Evolutionary conservation across 352 stramenopile species (phyloP), one percentile per base, ranked within the genome.

Genomic region (Phytophthora vignae): DNA sequence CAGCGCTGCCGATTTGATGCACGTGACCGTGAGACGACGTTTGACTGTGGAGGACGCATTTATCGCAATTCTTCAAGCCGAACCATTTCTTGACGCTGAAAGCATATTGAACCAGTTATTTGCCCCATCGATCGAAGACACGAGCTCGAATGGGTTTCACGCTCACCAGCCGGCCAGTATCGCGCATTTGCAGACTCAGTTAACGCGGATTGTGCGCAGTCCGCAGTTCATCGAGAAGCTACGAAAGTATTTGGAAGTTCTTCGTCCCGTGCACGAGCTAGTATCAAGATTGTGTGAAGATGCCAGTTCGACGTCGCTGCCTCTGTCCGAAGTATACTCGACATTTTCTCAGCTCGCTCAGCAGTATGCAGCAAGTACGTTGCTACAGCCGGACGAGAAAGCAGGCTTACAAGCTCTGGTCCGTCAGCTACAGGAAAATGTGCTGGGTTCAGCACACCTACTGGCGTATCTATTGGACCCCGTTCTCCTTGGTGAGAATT

Each of bases 401-500:
- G 25, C 49, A 25, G 31, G 29, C 9, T 36, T 88, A 4, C 38
- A 73, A 29, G 21, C 59, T 25, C 50, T 79, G 0, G 59, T 85
- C 3, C 57, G 57, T 17, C 64, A 71, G 38, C 69, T 81, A 55
- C 56, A 80, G 40, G 55, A 74, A 1, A 31, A 40, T 6, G 55
- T 80, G 3, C 6, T 73, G 3, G 64, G 76, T 11, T 55, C 57
- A 0, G 70, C 74, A 8, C 71, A 84, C 36, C 10, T 67, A 10
- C 55, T 87, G n/a, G 69, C 71, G 2, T 75, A 83, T 42, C 56
- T 88, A 2, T 69, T 90, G 12, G 82, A 90, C 42, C 82, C 82
- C 21, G 78, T 83, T 0, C 66, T 84, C 19, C 27, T 81, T 1
- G 82, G 78, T 8, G 70, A 88, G 22, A 60, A 81, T 25, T 74